Conservation (phyloP, 2,329 filamentous ascomycete species). For the Didymella lethalis region DNA sequence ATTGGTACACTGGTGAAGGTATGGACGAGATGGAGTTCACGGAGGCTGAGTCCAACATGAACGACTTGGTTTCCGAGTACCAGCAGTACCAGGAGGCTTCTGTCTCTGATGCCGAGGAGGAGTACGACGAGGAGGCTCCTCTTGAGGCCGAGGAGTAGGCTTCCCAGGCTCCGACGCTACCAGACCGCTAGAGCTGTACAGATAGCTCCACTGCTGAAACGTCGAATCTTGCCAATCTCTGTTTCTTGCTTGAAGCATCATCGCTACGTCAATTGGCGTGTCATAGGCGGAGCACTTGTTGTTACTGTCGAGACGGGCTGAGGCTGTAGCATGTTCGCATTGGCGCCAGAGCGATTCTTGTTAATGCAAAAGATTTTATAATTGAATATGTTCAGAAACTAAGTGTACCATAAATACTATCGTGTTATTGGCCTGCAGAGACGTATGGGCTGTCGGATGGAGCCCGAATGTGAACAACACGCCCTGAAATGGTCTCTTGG, state of each 20-base stretch:
- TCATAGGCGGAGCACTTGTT: slow-evolving; percentile 24
- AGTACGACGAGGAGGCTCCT: slow-evolving; percentile 86
- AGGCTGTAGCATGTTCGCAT: slow-evolving; percentile 33
- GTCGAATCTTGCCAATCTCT: slow-evolving; percentile 25
- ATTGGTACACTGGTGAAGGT: slow-evolving; percentile 99
- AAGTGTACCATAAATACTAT: background rate
- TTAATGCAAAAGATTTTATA: slow-evolving; percentile 48
- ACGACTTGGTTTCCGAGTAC: slow-evolving; percentile 99
- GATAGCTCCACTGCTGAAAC: slow-evolving; percentile 16
- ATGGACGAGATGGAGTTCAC: slow-evolving; percentile 99
- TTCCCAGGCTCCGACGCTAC: slow-evolving; percentile 21
- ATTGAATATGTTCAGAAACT: slow-evolving; percentile 25
- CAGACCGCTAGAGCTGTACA: slow-evolving; percentile 9
- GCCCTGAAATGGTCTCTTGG: background rate
- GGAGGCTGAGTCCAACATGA: slow-evolving; percentile 99
- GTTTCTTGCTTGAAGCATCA: slow-evolving; percentile 40
- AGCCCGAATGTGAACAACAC: background rate
- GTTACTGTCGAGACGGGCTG: slow-evolving; percentile 28
- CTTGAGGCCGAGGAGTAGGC: slow-evolving; percentile 71
- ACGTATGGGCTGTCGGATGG: background rate
- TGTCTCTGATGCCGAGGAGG: slow-evolving; percentile 96
- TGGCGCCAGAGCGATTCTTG: slow-evolving; percentile 45
- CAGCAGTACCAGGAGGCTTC: slow-evolving; percentile 99
- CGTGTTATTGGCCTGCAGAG: background rate
- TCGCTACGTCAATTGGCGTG: slow-evolving; percentile 27